A percentile compares a stretch with the other conserved stretches of the same genome.
Evolutionary conservation across 2,329 filamentous ascomycete species (phyloP).

Genomic region (Calonectria pseudoturangicola): DNA sequence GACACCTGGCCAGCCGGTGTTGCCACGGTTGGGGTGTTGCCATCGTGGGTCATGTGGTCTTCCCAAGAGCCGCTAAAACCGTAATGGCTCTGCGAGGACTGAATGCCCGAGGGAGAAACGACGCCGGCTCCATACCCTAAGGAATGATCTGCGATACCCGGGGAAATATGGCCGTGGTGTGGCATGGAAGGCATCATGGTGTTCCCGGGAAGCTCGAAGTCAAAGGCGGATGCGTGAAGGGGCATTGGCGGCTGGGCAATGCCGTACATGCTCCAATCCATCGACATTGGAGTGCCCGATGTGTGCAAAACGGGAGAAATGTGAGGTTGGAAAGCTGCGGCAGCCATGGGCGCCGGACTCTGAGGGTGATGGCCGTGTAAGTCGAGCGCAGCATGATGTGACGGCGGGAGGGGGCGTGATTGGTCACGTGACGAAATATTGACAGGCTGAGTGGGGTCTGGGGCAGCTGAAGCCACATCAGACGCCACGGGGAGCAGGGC

Average conservation of each 20-base stretch:
- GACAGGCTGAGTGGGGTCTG: neutral
- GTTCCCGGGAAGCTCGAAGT: slow-evolving; percentile 50
- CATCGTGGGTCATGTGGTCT: slow-evolving; percentile 48
- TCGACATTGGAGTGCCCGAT: slow-evolving; percentile 41
- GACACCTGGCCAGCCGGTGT: slow-evolving; percentile 48
- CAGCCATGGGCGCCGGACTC: slow-evolving; percentile 39
- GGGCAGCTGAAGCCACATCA: slow-evolving; percentile 14
- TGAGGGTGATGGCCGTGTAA: slow-evolving; percentile 46
- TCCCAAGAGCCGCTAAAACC: slow-evolving; percentile 47
- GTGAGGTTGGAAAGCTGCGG: slow-evolving; percentile 43
- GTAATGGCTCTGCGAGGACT: slow-evolving; percentile 47
- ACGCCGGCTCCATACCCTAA: slow-evolving; percentile 48
- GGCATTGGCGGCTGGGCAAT: slow-evolving; percentile 41
- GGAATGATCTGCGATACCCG: slow-evolving; percentile 42
- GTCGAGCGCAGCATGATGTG: slow-evolving; percentile 39
- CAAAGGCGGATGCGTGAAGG: slow-evolving; percentile 48
- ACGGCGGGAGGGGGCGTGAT: slow-evolving; percentile 46
- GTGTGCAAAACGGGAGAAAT: slow-evolving; percentile 41
- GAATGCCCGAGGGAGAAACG: slow-evolving; percentile 53
- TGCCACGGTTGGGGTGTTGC: slow-evolving; percentile 51
- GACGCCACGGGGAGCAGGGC: slow-evolving; percentile 21
- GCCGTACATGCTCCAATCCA: slow-evolving; percentile 53
- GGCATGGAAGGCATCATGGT: slow-evolving; percentile 46
- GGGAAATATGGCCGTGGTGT: slow-evolving; percentile 47
- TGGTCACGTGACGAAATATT: slow-evolving; percentile 46